These are phyloP conservation scores for Chlamydomonas sp. DNA, from an alignment of 139 green algal genomes.

Conservation along the genomic window DNA sequence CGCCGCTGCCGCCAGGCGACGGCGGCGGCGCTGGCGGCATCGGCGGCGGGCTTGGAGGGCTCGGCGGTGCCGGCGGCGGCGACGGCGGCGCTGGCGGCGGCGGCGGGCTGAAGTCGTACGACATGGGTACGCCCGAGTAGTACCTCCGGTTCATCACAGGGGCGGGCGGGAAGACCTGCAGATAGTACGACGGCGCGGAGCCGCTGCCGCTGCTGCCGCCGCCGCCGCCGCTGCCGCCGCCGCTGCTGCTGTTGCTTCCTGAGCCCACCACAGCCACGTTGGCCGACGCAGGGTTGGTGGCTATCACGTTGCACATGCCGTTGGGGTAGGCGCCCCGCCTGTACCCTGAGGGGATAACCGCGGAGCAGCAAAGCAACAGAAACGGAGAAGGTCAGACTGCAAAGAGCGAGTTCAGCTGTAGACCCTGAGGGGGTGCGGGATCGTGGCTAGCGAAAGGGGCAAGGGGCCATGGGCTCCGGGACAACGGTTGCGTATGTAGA, in stretches of 20 bases:
- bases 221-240: too few species aligned
- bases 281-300: not conserved
- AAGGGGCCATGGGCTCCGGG: too few species aligned
- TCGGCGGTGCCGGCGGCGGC: not conserved
- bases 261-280: not conserved
- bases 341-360: too few species aligned
- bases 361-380: too few species aligned
- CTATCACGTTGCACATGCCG: not conserved
- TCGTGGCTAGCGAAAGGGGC: too few species aligned
- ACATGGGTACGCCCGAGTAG: not conserved
- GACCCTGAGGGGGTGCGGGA: too few species aligned
- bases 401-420: too few species aligned
- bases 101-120: not conserved
- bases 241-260: too few species aligned
- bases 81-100: not conserved
- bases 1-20: not conserved
- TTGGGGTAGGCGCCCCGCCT: not conserved
- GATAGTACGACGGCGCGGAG: not conserved
- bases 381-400: too few species aligned
- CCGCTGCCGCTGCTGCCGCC: too few species aligned
- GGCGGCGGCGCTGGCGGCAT: not conserved
- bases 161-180: not conserved
- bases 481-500: too few species aligned
- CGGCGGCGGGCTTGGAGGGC: not conserved
- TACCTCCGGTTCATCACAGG: not conserved